Conservation (phyloP, 208 protist species). For the Naegleria fowleri region DNA sequence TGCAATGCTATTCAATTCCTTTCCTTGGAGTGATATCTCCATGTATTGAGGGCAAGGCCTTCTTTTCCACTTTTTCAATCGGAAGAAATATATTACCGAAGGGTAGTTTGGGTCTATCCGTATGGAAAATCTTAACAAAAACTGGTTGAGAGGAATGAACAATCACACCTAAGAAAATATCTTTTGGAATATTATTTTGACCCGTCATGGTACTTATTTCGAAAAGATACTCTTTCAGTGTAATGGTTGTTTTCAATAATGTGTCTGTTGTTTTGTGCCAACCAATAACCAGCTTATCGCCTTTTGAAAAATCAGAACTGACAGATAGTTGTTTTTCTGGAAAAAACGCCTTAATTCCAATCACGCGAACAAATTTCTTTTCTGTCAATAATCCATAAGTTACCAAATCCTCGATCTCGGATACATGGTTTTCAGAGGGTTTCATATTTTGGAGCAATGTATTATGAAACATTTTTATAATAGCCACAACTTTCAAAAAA, state of each 20-base stretch:
- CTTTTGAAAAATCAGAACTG: background rate
- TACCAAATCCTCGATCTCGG: background rate
- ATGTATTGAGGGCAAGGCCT: background rate
- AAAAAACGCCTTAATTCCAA: background rate
- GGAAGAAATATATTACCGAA: background rate
- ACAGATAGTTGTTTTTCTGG: background rate
- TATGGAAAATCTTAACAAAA: background rate
- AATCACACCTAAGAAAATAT: background rate
- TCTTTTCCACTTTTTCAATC: background rate
- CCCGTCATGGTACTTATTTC: background rate
- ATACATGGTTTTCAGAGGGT: background rate
- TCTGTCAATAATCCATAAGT: background rate
- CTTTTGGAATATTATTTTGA: background rate
- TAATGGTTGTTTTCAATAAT: background rate
- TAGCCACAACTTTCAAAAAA: background rate
- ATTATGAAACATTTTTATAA: background rate
- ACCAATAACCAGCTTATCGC: background rate
- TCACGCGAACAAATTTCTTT: background rate
- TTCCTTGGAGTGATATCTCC: background rate
- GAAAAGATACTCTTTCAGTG: background rate
- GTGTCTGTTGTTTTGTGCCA: background rate
- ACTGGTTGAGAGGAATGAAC: background rate
- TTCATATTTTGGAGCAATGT: background rate
- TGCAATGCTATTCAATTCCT: background rate
- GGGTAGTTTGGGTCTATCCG: background rate